Evolutionary conservation across 306 rosid species (phyloP).

Genomic region (Quercus dentata): DNA sequence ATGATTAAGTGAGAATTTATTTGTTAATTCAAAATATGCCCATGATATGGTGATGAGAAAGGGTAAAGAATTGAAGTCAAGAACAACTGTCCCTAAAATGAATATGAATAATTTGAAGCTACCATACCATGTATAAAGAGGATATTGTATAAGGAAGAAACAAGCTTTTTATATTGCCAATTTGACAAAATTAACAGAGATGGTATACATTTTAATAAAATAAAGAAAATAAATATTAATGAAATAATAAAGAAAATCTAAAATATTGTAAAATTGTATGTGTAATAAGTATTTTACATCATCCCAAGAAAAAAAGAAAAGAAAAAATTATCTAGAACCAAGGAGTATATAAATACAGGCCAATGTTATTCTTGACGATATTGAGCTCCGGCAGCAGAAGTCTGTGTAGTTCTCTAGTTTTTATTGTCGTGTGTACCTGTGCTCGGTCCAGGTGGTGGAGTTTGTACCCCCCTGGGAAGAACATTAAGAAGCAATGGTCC

Average conservation of each 20-base stretch:
- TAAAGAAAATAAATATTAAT: too few relatives aligned
- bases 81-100: too few relatives aligned
- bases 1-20: too few relatives aligned
- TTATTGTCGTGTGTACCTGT: conserved; percentile 28
- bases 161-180: too few relatives aligned
- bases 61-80: too few relatives aligned
- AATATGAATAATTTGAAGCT: too few relatives aligned
- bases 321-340: not conserved
- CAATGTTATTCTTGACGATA: not conserved
- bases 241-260: not conserved
- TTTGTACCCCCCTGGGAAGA: conserved; percentile 58
- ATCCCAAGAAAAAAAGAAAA: not conserved
- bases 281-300: conserved; percentile 9
- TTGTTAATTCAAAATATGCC: too few relatives aligned
- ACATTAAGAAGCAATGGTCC: conserved; percentile 45
- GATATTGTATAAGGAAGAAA: too few relatives aligned
- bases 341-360: not conserved
- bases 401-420: not conserved
- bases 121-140: not conserved
- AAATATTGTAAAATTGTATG: not conserved
- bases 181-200: too few relatives aligned
- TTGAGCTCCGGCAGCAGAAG: not conserved
- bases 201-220: not conserved
- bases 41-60: too few relatives aligned
- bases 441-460: conserved; percentile 71